Evolutionary conservation across 2,329 filamentous ascomycete genomes (phyloP).

Genomic region (Trichoderma brevicompactum): DNA sequence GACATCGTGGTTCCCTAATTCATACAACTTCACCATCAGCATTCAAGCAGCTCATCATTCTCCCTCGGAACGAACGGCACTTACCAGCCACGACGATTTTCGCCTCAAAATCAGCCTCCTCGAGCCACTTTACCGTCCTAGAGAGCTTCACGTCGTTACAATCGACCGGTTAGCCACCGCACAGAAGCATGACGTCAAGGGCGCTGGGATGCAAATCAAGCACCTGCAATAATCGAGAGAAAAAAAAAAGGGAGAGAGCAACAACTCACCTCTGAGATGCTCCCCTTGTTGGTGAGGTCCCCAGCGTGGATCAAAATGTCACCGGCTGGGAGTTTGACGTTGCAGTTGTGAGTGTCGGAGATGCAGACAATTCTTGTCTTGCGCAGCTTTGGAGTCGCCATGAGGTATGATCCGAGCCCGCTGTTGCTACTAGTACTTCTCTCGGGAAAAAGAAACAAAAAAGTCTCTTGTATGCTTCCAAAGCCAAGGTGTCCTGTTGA

Average conservation of each 20-base stretch:
- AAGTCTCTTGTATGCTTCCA: background rate
- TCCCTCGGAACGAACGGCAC: background rate
- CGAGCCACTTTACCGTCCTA: constrained; percentile 68
- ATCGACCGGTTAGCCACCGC: background rate
- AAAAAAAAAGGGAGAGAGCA: no score
- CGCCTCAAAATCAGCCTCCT: constrained; percentile 67
- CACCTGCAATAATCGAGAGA: background rate
- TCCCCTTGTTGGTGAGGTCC: constrained; percentile 76
- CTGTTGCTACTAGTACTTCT: background rate
- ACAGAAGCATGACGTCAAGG: constrained; percentile 17
- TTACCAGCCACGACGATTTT: constrained; percentile 73
- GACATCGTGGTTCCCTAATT: constrained; percentile 73
- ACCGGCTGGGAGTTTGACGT: constrained; percentile 67
- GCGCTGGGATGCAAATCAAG: background rate
- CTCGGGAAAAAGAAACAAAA: background rate
- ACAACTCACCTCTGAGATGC: constrained; percentile 52
- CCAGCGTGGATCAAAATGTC: constrained; percentile 78
- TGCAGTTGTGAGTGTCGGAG: constrained; percentile 75
- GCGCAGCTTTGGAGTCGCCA: constrained; percentile 35
- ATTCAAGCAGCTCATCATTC: background rate
- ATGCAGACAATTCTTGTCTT: constrained; percentile 73
- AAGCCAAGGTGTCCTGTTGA: background rate
- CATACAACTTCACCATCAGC: background rate
- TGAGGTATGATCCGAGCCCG: background rate
- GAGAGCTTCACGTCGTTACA: constrained; percentile 48